phyloP scores from a whole-genome alignment of 768 basidiomycete genomes.

The Rhodotorula babjevae region DNA sequence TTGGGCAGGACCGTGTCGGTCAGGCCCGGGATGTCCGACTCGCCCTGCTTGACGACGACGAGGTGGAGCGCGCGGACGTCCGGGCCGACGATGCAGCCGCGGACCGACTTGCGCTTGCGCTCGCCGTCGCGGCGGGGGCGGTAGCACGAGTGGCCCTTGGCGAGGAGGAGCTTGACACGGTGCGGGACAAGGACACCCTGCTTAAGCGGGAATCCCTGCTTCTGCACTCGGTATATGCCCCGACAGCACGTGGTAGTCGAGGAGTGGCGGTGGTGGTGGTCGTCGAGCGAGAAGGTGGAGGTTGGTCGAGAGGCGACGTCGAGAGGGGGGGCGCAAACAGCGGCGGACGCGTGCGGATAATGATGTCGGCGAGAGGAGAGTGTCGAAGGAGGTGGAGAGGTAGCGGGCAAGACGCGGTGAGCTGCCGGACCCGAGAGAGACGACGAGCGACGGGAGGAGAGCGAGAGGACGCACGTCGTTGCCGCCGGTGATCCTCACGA shows the following conservation, averaged over 20 bases:
- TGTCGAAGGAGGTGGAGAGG: neutral
- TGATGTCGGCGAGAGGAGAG: neutral
- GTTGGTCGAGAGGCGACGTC: neutral
- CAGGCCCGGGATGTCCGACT: constrained; percentile 78
- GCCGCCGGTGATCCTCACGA: constrained; percentile 93
- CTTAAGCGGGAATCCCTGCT: constrained; percentile 99
- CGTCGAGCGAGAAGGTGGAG: neutral
- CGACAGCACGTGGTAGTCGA: no score
- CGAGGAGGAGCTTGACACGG: constrained; percentile 87
- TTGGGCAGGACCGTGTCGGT: constrained; percentile 91
- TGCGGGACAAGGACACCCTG: constrained; percentile 93
- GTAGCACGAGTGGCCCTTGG: constrained; percentile 98
- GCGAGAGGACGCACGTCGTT: constrained; percentile 60
- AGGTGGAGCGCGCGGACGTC: constrained; percentile 92
- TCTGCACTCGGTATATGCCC: constrained; percentile 43
- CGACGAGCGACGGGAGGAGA: neutral
- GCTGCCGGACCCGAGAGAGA: neutral
- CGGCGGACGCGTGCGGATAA: neutral
- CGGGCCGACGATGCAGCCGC: constrained; percentile 94
- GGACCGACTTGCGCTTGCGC: constrained; percentile 97
- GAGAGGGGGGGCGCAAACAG: no score
- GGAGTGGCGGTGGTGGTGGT: no score
- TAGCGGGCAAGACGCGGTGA: constrained; percentile 17
- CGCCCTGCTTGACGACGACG: constrained; percentile 92
- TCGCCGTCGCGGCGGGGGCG: constrained; percentile 85